Percentiles rank a stretch among this genome's conserved stretches.
Conservation (phyloP, 2,329 filamentous ascomycete species). For the Fusarium haematococcum region DNA sequence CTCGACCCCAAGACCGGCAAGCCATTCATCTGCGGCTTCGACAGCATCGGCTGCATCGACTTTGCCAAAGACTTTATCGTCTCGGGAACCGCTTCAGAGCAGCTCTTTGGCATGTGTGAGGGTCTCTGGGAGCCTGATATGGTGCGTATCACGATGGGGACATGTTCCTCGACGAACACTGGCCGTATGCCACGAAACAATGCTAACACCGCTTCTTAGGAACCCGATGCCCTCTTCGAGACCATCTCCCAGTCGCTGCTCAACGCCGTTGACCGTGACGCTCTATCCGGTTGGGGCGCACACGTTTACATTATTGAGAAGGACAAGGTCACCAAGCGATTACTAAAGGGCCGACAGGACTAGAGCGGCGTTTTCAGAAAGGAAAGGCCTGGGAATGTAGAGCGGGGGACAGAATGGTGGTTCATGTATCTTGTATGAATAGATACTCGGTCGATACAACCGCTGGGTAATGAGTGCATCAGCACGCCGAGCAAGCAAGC, state of each 20-base stretch:
- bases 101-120: conserved; percentile 99
- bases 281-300: conserved; percentile 96
- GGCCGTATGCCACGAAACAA: neutral
- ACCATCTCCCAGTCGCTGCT: conserved; percentile 96
- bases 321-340: conserved; percentile 98
- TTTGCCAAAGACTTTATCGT: conserved; percentile 99
- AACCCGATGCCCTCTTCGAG: conserved; percentile 95
- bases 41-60: conserved; percentile 99
- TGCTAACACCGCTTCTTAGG: conserved; percentile 54
- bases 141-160: conserved; percentile 65
- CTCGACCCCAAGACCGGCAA: conserved; percentile 93
- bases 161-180: neutral
- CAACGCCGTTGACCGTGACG: conserved; percentile 96
- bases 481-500: conserved; percentile 23
- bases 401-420: conserved; percentile 24
- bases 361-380: conserved; percentile 56
- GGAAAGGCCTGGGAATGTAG: conserved; percentile 29
- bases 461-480: conserved; percentile 45
- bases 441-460: conserved; percentile 46
- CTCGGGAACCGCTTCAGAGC: conserved; percentile 93
- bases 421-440: conserved; percentile 51
- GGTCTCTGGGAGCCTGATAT: conserved; percentile 97
- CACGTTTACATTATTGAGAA: conserved; percentile 99
- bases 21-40: conserved; percentile 99
- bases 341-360: conserved; percentile 98